Conservation (phyloP, 352 stramenopile species). For the Globisporangium solare region DNA sequence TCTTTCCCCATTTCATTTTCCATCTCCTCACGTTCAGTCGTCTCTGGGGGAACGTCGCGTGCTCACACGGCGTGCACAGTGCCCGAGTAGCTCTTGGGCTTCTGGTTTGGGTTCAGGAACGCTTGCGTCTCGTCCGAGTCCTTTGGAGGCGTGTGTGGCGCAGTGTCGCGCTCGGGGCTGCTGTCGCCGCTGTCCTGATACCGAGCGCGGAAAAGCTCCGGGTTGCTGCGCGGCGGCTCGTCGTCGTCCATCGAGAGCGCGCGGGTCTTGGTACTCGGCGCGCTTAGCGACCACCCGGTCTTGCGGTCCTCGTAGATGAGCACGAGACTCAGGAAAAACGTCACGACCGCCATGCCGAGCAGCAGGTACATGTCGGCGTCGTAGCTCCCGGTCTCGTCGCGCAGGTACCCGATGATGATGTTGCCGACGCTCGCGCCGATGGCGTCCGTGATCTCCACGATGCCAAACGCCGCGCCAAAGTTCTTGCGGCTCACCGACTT, state of each 20-base stretch:
- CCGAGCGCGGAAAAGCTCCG: conserved; percentile 32
- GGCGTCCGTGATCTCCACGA: conserved; percentile 83
- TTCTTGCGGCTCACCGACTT: conserved; percentile 66
- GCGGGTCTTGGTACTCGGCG: conserved; percentile 40
- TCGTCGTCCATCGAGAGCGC: conserved; percentile 64
- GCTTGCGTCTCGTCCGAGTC: conserved; percentile 5
- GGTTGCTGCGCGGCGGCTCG: conserved; percentile 34
- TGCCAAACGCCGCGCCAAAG: conserved; percentile 84
- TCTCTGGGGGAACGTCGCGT: too few relatives aligned
- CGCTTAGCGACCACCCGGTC: conserved; percentile 53
- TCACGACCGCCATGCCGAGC: conserved; percentile 58
- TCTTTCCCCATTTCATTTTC: too few relatives aligned
- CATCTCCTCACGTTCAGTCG: neutral
- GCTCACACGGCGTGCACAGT: conserved; percentile 4
- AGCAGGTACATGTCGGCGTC: conserved; percentile 83
- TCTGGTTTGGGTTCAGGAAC: conserved; percentile 3
- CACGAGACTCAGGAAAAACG: conserved; percentile 64
- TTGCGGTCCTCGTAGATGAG: conserved; percentile 61
- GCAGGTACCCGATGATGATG: conserved; percentile 78
- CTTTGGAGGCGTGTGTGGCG: too few relatives aligned
- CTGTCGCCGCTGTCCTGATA: conserved; percentile 24
- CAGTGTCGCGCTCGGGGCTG: conserved; percentile 4
- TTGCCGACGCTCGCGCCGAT: conserved; percentile 82
- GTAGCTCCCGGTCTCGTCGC: conserved; percentile 76
- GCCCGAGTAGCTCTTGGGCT: conserved; percentile 7